phyloP scores from a whole-genome alignment of 1,284 basidiomycete species.

The Ceratobasidium sp. region DNA sequence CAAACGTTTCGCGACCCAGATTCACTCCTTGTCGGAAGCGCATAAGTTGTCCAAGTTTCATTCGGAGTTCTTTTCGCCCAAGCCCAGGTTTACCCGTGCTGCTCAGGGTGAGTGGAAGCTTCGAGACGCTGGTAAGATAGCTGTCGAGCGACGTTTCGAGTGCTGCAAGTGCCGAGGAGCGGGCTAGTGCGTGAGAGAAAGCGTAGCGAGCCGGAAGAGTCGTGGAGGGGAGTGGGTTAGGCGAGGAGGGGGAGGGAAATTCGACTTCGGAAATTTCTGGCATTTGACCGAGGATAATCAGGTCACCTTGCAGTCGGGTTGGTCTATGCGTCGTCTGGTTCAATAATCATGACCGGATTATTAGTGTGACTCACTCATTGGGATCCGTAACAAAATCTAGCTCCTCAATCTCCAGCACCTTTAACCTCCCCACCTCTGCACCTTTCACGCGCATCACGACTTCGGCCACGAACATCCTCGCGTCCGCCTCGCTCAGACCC shows the following conservation, averaged over 20 bases:
- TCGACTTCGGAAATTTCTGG: constrained; percentile 56
- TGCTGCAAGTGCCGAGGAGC: constrained; percentile 83
- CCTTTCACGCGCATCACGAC: constrained; percentile 60
- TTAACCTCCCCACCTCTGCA: constrained; percentile 67
- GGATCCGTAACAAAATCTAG: constrained; percentile 90
- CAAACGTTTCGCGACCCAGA: constrained; percentile 85
- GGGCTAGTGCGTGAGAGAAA: constrained; percentile 85
- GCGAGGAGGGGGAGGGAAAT: constrained; percentile 49
- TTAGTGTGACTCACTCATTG: constrained; percentile 65
- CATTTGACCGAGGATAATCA: constrained; percentile 83
- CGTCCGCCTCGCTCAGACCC: constrained; percentile 84
- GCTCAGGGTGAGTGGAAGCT: constrained; percentile 74
- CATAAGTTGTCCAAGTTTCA: constrained; percentile 87
- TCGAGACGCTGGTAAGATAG: constrained; percentile 80
- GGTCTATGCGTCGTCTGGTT: constrained; percentile 54
- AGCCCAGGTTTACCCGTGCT: constrained; percentile 82
- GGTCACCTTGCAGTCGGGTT: constrained; percentile 84
- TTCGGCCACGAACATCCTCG: constrained; percentile 67
- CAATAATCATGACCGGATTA: constrained; percentile 28
- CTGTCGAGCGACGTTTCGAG: constrained; percentile 81
- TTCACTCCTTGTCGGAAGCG: constrained; percentile 88
- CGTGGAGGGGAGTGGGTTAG: constrained; percentile 56
- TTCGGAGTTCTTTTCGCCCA: constrained; percentile 77
- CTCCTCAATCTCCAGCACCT: constrained; percentile 83
- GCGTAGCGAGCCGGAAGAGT: constrained; percentile 85